Conservation (phyloP, 805 yeast species). For the Teunomyces gatunensis region DNA sequence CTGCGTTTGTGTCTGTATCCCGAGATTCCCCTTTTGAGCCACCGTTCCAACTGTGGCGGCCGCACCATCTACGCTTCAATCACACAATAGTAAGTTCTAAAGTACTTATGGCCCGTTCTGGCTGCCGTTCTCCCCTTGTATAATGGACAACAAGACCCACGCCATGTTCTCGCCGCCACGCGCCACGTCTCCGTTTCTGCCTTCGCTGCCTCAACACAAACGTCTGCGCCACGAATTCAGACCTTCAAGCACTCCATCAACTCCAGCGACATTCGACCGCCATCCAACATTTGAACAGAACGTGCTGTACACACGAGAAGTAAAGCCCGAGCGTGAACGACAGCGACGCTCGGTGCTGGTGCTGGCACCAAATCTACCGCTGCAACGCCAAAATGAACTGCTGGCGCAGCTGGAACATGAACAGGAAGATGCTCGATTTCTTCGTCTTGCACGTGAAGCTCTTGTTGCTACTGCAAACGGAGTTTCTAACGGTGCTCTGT, state of each 20-base stretch:
- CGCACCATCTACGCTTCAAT: neutral
- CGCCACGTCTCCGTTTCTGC: constrained; percentile 11
- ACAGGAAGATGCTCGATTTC: constrained; percentile 51
- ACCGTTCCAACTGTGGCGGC: neutral
- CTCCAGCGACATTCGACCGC: constrained; percentile 9
- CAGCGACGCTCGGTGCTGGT: neutral
- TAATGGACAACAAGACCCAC: constrained; percentile 2
- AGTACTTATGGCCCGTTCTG: neutral
- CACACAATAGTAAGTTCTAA: neutral
- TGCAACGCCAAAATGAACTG: neutral
- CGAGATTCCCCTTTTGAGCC: neutral
- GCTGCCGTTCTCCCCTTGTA: neutral
- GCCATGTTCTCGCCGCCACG: constrained; percentile 14
- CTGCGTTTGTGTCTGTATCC: neutral
- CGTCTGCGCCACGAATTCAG: constrained; percentile 9
- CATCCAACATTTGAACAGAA: constrained; percentile 19
- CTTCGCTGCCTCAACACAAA: constrained; percentile 10
- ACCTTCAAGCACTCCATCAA: constrained; percentile 7
- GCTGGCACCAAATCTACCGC: neutral
- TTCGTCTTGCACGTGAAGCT: constrained; percentile 61
- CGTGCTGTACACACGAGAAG: constrained; percentile 10
- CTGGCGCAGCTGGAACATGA: no score
- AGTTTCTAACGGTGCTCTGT: constrained; percentile 24
- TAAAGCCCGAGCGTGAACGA: neutral
- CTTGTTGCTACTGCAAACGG: constrained; percentile 49